These are phyloP conservation scores for Vitis rotundifolia DNA, from an alignment of 164 flowering plant genomes.

Conservation along the genomic window DNA sequence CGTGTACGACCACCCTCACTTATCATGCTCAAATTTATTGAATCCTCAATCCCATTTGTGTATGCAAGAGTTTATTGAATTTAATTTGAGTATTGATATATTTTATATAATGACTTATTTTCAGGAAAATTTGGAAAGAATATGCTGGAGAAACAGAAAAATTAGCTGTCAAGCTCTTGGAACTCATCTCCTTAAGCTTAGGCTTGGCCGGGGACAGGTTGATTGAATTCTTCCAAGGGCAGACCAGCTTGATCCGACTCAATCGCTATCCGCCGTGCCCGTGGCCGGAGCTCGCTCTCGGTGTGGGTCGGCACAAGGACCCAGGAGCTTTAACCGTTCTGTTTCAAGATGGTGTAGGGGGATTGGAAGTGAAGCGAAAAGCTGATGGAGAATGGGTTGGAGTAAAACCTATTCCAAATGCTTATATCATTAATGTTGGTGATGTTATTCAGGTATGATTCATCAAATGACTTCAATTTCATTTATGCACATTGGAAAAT, in stretches of 20 bases:
- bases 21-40: too few species aligned
- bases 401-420: constrained; percentile 46
- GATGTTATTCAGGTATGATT: constrained; percentile 51
- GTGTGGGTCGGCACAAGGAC: constrained; percentile 56
- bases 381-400: constrained; percentile 50
- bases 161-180: constrained; percentile 35
- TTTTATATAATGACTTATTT: too few species aligned
- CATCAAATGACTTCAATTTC: neutral
- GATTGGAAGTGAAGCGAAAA: constrained; percentile 49
- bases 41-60: too few species aligned
- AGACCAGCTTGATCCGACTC: constrained; percentile 44
- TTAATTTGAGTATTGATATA: too few species aligned
- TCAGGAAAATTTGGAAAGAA: constrained; percentile 33
- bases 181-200: constrained; percentile 37
- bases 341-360: constrained; percentile 52
- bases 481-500: too few species aligned
- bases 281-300: constrained; percentile 40
- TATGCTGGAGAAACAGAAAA: constrained; percentile 38
- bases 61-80: too few species aligned
- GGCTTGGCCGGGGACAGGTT: constrained; percentile 32
- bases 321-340: constrained; percentile 45
- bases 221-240: constrained; percentile 36
- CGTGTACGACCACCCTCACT: neutral
- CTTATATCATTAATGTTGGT: constrained; percentile 59
- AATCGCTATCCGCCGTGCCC: constrained; percentile 67